Percentiles rank a stretch among this genome's conserved stretches.
These are phyloP conservation scores for Neopestalotiopsis clavispora DNA, from an alignment of 2,329 filamentous ascomycete species.

Conservation along the genomic window DNA sequence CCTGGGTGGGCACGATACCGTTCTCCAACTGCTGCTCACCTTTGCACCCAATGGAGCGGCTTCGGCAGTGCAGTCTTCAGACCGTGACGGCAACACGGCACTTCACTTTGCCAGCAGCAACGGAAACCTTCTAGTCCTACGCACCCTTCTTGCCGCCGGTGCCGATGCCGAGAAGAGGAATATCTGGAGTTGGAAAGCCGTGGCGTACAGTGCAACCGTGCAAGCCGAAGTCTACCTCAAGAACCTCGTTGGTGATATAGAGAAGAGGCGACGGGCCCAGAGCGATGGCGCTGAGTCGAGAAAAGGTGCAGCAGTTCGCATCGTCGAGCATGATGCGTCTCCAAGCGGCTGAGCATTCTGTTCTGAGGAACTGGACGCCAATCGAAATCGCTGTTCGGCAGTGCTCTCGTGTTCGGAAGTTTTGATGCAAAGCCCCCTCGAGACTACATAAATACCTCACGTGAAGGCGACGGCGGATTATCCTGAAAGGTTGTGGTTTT, in stretches of 20 bases:
- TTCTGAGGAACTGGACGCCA: background rate
- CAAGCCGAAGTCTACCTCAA: constrained; percentile 87
- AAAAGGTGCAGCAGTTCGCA: constrained; percentile 47
- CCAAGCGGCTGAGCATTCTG: constrained; percentile 35
- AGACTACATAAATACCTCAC: too few species aligned
- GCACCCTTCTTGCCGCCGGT: constrained; percentile 78
- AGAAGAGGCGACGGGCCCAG: constrained; percentile 57
- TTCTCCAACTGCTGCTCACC: constrained; percentile 68
- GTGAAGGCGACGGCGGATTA: too few species aligned
- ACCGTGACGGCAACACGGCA: constrained; percentile 81
- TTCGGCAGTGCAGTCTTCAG: constrained; percentile 60
- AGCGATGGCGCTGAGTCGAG: constrained; percentile 44
- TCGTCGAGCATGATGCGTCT: constrained; percentile 47
- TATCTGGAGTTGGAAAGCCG: constrained; percentile 79
- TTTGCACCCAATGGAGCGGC: constrained; percentile 60
- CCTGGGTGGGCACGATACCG: constrained; percentile 65
- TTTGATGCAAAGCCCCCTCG: too few species aligned
- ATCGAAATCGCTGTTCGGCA: background rate
- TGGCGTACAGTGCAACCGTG: constrained; percentile 82
- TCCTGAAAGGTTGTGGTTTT: too few species aligned
- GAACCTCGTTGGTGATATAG: constrained; percentile 73
- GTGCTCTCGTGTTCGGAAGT: too few species aligned
- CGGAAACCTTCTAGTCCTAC: constrained; percentile 77
- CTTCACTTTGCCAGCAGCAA: constrained; percentile 85
- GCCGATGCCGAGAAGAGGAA: constrained; percentile 77